Evolutionary conservation across 306 rosid species (phyloP).

Genomic region (Potentilla sterilis): DNA sequence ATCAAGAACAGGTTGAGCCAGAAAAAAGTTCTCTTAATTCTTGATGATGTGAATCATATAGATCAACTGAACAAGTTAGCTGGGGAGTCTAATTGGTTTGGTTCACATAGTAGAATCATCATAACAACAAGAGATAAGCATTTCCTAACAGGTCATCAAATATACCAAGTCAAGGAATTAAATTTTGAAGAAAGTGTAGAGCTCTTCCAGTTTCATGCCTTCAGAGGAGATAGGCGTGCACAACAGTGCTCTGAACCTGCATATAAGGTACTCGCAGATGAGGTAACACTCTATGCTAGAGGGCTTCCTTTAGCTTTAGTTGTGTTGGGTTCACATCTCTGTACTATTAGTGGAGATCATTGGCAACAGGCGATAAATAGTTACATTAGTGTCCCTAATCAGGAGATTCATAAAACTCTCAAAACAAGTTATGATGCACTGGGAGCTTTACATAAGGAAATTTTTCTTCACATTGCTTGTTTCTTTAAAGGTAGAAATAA

Average conservation of each 20-base stretch:
- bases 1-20: not conserved
- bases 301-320: conserved; percentile 36
- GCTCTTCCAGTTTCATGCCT: not conserved
- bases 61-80: not conserved
- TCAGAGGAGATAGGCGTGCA: not conserved
- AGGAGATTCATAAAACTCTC: conserved; percentile 30
- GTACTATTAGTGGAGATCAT: not conserved
- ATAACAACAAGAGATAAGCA: not conserved
- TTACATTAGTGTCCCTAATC: conserved; percentile 24
- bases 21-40: not conserved
- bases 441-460: conserved; percentile 6
- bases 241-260: not conserved
- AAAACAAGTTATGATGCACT: conserved; percentile 32
- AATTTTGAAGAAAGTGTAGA: not conserved
- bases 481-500: conserved; percentile 19
- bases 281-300: not conserved
- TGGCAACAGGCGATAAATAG: conserved; percentile 35
- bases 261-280: too few relatives aligned
- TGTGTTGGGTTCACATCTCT: conserved; percentile 38
- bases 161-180: not conserved
- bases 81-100: not conserved
- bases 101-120: not conserved
- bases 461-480: conserved; percentile 44
- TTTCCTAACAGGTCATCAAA: not conserved
- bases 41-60: not conserved